These are phyloP conservation scores for Crithidia expoeki DNA, from an alignment of 208 protist species.

Conservation along the genomic window DNA sequence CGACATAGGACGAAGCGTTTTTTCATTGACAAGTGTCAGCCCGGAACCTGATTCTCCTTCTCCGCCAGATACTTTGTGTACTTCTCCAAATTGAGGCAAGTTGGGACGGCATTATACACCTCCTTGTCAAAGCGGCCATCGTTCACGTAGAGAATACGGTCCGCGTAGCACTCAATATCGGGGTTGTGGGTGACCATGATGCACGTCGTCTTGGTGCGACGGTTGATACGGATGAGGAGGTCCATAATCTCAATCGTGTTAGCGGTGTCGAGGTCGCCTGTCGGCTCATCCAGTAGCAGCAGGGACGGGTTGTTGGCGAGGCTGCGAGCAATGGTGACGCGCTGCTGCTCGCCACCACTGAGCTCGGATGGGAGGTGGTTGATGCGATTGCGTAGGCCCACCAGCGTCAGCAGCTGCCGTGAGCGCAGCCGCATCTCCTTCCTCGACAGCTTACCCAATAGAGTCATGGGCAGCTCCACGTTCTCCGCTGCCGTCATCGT, in stretches of 20 bases:
- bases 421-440: slow-evolving; percentile 87
- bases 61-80: slow-evolving; percentile 83
- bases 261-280: slow-evolving; percentile 95
- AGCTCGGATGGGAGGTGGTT: slow-evolving; percentile 96
- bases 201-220: slow-evolving; percentile 90
- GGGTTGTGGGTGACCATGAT: slow-evolving; percentile 98
- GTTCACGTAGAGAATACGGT: slow-evolving; percentile 95
- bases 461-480: slow-evolving; percentile 97
- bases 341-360: slow-evolving; percentile 97
- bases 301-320: slow-evolving; percentile 95
- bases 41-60: slow-evolving; percentile 41
- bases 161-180: slow-evolving; percentile 97
- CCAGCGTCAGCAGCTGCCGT: slow-evolving; percentile 88
- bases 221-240: slow-evolving; percentile 96
- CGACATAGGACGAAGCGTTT: slow-evolving; percentile 3
- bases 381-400: slow-evolving; percentile 95
- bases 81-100: slow-evolving; percentile 63
- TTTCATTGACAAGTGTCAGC: slow-evolving; percentile 10
- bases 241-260: slow-evolving; percentile 98
- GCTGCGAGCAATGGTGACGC: slow-evolving; percentile 93
- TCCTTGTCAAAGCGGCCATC: slow-evolving; percentile 93
- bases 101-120: slow-evolving; percentile 87
- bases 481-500: slow-evolving; percentile 98
- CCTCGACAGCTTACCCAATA: slow-evolving; percentile 84
- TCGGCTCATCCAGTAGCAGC: slow-evolving; percentile 97